A percentile compares a stretch with the other conserved stretches of the same genome.
Conservation (phyloP, 352 stramenopile species). For the Phytophthora kernoviae region DNA sequence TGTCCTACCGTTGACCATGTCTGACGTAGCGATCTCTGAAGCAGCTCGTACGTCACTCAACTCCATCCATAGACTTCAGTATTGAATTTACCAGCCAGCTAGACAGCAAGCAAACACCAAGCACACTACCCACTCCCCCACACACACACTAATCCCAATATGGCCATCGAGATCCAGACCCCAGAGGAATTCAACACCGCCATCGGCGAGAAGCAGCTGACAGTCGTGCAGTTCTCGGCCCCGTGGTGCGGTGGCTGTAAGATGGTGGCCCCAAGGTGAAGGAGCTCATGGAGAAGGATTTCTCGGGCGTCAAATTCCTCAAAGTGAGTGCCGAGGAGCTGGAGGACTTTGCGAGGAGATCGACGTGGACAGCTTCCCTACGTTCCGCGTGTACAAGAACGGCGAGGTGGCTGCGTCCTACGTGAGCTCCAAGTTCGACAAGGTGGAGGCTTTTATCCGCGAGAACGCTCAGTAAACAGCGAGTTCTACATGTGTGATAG, state of each 20-base stretch:
- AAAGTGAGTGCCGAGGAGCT: slow-evolving; percentile 77
- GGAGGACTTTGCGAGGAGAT: slow-evolving; percentile 83
- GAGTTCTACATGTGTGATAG: background rate
- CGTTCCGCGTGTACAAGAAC: slow-evolving; percentile 81
- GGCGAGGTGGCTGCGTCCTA: slow-evolving; percentile 69
- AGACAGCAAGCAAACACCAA: slow-evolving; percentile 2
- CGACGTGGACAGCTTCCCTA: slow-evolving; percentile 79
- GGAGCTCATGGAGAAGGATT: slow-evolving; percentile 59
- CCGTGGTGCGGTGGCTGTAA: slow-evolving; percentile 83
- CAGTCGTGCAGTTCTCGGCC: slow-evolving; percentile 67
- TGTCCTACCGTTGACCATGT: slow-evolving; percentile 33
- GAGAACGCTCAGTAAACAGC: slow-evolving; percentile 37
- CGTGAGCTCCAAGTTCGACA: slow-evolving; percentile 81
- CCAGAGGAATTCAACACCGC: slow-evolving; percentile 54
- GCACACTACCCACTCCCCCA: background rate
- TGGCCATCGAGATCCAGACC: slow-evolving; percentile 50
- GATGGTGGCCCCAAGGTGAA: slow-evolving; percentile 64
- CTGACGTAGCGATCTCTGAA: slow-evolving; percentile 26
- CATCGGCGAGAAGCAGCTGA: slow-evolving; percentile 54
- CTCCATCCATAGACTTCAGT: slow-evolving; percentile 16
- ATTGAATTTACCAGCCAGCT: slow-evolving; percentile 23
- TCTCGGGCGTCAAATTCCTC: slow-evolving; percentile 61
- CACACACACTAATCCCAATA: too few species aligned
- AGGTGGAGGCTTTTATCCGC: slow-evolving; percentile 80
- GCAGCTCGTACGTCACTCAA: slow-evolving; percentile 12